Evolutionary conservation across 2,329 filamentous ascomycete genomes (phyloP).

Genomic region (Epichloe uncinata): DNA sequence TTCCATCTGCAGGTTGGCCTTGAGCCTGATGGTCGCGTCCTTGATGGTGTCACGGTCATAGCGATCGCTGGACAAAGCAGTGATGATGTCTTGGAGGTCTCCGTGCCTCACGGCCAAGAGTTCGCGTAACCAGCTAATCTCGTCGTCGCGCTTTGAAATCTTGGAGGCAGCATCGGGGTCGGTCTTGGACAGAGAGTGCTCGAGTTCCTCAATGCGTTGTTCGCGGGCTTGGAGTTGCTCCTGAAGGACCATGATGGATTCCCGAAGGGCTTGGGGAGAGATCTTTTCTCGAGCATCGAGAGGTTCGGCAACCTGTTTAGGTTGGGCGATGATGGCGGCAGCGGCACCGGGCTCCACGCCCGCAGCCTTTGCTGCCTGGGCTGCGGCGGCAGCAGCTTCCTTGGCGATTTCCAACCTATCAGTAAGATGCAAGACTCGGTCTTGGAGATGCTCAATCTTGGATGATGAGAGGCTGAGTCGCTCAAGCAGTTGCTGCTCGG

Average conservation of each 20-base stretch:
- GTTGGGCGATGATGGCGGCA: conserved; percentile 10
- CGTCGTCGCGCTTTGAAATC: conserved; percentile 82
- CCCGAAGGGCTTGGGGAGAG: conserved; percentile 83
- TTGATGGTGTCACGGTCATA: conserved; percentile 71
- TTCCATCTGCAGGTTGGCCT: conserved; percentile 95
- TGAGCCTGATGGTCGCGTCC: conserved; percentile 84
- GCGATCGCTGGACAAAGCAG: conserved; percentile 56
- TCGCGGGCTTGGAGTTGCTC: conserved; percentile 95
- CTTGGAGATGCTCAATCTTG: conserved; percentile 74
- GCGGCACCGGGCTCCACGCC: conserved; percentile 25
- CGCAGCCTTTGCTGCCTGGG: conserved; percentile 54
- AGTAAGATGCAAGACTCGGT: conserved; percentile 72
- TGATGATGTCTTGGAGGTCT: conserved; percentile 86
- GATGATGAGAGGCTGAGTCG: conserved; percentile 70
- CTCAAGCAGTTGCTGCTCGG: conserved; percentile 68
- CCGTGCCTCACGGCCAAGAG: conserved; percentile 80
- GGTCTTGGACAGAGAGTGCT: conserved; percentile 52
- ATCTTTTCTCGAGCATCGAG: conserved; percentile 65
- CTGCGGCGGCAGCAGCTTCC: conserved; percentile 73
- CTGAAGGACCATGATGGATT: conserved; percentile 92
- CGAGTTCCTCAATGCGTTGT: conserved; percentile 74
- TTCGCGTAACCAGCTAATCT: conserved; percentile 90
- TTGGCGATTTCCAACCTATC: conserved; percentile 86
- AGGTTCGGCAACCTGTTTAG: conserved; percentile 18
- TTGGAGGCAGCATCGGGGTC: conserved; percentile 70